phyloP scores from a whole-genome alignment of 495 filamentous ascomycete genomes.

The Coniosporium apollinis region DNA sequence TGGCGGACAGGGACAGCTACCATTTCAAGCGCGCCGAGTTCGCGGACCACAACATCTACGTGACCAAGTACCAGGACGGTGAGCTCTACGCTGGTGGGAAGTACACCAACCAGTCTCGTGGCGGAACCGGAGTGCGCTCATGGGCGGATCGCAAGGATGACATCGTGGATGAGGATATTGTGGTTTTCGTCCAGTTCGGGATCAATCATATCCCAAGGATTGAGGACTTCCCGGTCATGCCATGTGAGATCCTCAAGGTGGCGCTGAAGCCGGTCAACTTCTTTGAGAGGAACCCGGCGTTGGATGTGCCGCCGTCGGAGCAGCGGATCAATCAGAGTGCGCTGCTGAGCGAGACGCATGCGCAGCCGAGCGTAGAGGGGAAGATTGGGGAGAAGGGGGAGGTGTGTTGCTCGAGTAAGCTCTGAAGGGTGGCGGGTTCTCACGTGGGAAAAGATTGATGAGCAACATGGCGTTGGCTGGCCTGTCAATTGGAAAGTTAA shows the following conservation, averaged over 20 bases:
- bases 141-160: slow-evolving; percentile 26
- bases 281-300: slow-evolving; percentile 55
- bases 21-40: slow-evolving; percentile 68
- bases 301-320: slow-evolving; percentile 51
- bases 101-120: slow-evolving; percentile 73
- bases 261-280: slow-evolving; percentile 54
- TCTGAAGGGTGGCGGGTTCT: slow-evolving; percentile 1
- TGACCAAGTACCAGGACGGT: slow-evolving; percentile 58
- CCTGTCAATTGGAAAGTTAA: too few relatives aligned
- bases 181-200: slow-evolving; percentile 28
- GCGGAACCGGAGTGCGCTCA: slow-evolving; percentile 32
- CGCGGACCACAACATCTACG: slow-evolving; percentile 65
- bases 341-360: slow-evolving; percentile 24
- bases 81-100: slow-evolving; percentile 70
- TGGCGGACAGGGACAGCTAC: slow-evolving; percentile 50
- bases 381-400: slow-evolving; percentile 22
- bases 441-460: too few relatives aligned
- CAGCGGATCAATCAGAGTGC: slow-evolving; percentile 35
- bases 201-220: slow-evolving; percentile 24
- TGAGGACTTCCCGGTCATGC: slow-evolving; percentile 38
- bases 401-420: slow-evolving; percentile 22
- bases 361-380: slow-evolving; percentile 16
- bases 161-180: slow-evolving; percentile 26
- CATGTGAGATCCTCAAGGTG: slow-evolving; percentile 43
- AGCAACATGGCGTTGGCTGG: too few relatives aligned